Evolutionary conservation across 2,329 filamentous ascomycete genomes (phyloP).

Genomic region (Aschersonia sp.): DNA sequence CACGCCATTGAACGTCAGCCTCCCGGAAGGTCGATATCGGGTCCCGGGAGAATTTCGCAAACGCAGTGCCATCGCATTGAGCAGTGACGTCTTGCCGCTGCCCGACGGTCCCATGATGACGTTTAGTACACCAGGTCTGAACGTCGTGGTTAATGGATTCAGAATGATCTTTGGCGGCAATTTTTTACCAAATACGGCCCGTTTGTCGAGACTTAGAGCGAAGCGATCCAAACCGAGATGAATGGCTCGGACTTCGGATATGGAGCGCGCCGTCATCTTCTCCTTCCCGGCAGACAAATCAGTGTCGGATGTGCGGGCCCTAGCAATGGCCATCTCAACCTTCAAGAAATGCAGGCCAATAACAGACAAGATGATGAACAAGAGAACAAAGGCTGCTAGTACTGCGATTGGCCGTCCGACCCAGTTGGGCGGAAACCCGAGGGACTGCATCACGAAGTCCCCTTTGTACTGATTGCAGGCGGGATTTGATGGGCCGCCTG

Average conservation of each 20-base stretch:
- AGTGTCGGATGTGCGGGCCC: conserved; percentile 40
- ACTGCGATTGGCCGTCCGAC: conserved; percentile 50
- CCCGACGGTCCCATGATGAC: conserved; percentile 72
- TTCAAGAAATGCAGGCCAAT: conserved; percentile 49
- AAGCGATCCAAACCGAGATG: conserved; percentile 52
- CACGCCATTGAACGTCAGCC: conserved; percentile 55
- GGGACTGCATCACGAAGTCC: conserved; percentile 49
- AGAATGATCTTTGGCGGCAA: conserved; percentile 45
- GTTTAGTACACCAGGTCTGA: conserved; percentile 54
- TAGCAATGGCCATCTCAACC: conserved; percentile 55
- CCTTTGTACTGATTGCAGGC: conserved; percentile 56
- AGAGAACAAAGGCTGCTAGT: conserved; percentile 44
- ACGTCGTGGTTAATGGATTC: conserved; percentile 50
- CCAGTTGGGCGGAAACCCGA: conserved; percentile 57
- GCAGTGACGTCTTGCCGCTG: conserved; percentile 59
- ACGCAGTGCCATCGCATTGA: conserved; percentile 59
- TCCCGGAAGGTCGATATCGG: conserved; percentile 45
- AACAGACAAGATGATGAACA: conserved; percentile 47
- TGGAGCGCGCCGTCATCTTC: conserved; percentile 42
- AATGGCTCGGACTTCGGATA: conserved; percentile 41
- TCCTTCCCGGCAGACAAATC: conserved; percentile 59
- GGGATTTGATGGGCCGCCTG: conserved; percentile 46
- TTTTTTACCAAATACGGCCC: conserved; percentile 34
- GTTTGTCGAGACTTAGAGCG: conserved; percentile 49
- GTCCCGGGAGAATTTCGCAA: conserved; percentile 47